These are phyloP conservation scores for Spergularia marina DNA, from an alignment of 148 eudicot genomes.

Conservation along the genomic window DNA sequence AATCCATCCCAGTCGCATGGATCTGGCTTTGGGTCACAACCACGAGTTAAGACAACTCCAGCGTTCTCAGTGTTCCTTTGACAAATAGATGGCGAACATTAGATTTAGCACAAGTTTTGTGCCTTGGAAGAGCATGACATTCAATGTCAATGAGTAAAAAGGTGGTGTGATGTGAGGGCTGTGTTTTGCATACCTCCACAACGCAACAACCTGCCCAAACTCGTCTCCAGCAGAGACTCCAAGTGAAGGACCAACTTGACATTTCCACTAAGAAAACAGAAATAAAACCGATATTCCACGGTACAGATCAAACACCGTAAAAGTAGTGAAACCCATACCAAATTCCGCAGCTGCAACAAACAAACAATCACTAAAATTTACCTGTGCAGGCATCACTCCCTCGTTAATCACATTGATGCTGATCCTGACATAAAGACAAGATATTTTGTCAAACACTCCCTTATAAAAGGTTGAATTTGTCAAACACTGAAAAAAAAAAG, in stretches of 20 bases:
- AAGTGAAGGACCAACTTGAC: conserved; percentile 59
- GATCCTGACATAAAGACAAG: conserved; percentile 47
- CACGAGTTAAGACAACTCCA: conserved; percentile 49
- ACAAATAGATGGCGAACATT: neutral
- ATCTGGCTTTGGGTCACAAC: conserved; percentile 65
- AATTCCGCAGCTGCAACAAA: too few relatives aligned
- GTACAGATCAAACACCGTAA: neutral
- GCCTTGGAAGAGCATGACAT: neutral
- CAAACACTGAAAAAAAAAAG: too few relatives aligned
- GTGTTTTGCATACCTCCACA: conserved; percentile 38
- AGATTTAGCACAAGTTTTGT: neutral
- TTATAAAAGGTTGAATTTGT: too few relatives aligned
- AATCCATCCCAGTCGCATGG: conserved; percentile 81
- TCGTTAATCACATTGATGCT: conserved; percentile 58
- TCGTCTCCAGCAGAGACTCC: conserved; percentile 63
- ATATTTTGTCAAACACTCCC: too few relatives aligned
- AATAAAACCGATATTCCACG: neutral
- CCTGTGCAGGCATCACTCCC: conserved; percentile 73
- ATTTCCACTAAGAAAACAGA: conserved; percentile 46
- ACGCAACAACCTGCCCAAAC: conserved; percentile 59
- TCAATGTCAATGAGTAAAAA: neutral
- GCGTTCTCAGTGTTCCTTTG: conserved; percentile 60
- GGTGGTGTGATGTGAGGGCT: neutral
- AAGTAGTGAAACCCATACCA: neutral
- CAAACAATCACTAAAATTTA: conserved; percentile 1